Evolutionary conservation across 1,284 basidiomycete genomes (phyloP).

Genomic region (Tilletia indica): DNA sequence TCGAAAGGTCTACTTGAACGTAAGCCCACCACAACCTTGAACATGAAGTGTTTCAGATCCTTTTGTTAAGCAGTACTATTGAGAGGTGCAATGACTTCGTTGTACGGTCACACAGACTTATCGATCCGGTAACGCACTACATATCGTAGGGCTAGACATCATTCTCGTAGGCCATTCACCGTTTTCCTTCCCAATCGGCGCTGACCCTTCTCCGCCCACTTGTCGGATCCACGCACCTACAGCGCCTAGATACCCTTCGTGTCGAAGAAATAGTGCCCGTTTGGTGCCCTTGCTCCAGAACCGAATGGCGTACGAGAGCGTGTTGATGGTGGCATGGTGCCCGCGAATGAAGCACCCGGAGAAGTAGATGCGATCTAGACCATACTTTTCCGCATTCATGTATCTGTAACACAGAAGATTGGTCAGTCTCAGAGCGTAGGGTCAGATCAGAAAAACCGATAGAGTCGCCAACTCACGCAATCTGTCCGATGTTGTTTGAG

Average conservation of each 20-base stretch:
- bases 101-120: too few species aligned
- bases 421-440: too few species aligned
- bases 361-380: slow-evolving; percentile 95
- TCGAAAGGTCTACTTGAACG: too few species aligned
- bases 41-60: too few species aligned
- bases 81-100: too few species aligned
- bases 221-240: slow-evolving; percentile 56
- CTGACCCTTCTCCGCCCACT: slow-evolving; percentile 31
- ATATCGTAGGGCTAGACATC: too few species aligned
- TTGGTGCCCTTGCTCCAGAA: slow-evolving; percentile 99
- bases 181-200: not conserved
- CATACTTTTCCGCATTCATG: slow-evolving; percentile 99
- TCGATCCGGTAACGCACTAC: too few species aligned
- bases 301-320: slow-evolving; percentile 95
- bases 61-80: too few species aligned
- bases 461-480: slow-evolving; percentile 64
- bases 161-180: too few species aligned
- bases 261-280: slow-evolving; percentile 89
- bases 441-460: not conserved
- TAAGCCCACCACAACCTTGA: too few species aligned
- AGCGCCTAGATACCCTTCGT: slow-evolving; percentile 93
- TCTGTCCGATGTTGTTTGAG: slow-evolving; percentile 99
- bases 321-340: slow-evolving; percentile 94
- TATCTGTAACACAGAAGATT: slow-evolving; percentile 64
- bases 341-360: slow-evolving; percentile 98